Base-by-base conservation (phyloP, 352 stramenopile genomes). In the Pythium insidiosum region DNA sequence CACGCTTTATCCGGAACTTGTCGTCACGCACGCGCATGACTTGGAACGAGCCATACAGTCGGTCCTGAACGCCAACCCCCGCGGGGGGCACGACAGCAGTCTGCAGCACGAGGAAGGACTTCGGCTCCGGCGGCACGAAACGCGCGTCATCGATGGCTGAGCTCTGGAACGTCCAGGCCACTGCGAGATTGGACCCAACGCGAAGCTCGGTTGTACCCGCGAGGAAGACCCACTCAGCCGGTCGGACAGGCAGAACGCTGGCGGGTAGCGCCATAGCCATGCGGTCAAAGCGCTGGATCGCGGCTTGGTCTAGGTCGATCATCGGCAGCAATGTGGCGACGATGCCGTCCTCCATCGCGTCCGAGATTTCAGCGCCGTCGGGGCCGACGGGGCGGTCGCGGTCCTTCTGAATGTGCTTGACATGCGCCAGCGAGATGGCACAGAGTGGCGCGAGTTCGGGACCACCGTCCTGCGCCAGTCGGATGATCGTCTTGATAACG, bases 331-430 rank as follows among this genome's bases (percentile, higher is more conserved):
- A 50, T n/a, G 76, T 78, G 6, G 60, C 59, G 21, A 91, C 58
- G 7, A 88, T 68, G 11, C 79, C 79, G 22, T 73, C 67, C 22
- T 88, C 71, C 68, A 89, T 84, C 26, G 80, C 63, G 29, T 85
- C 67, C 5, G 63, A 54, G 20, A 66, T 38, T 18, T 71, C 61
- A 1, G 24, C 43, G 4, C 49, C 59, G 20, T 55, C 50, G 21
- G 50, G 43, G 4, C 49, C 50, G 9, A 63, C 38, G 3, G 43
- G 42, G 5, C 25, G 50, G 16, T 66, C 58, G 20, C 62, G 61
- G 47, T 89, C 62, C 21, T 84, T 82, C 19, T 74, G 61, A 12
- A 69, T 66, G 47, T 87, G 68, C 28, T 91, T 88, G 46, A 91
- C 84, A 56, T 88, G 79, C 15, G 73, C 75, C 13, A 91, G 54